Base-by-base conservation (phyloP, 1,284 basidiomycete species). In the Fomitopsis palustris region DNA sequence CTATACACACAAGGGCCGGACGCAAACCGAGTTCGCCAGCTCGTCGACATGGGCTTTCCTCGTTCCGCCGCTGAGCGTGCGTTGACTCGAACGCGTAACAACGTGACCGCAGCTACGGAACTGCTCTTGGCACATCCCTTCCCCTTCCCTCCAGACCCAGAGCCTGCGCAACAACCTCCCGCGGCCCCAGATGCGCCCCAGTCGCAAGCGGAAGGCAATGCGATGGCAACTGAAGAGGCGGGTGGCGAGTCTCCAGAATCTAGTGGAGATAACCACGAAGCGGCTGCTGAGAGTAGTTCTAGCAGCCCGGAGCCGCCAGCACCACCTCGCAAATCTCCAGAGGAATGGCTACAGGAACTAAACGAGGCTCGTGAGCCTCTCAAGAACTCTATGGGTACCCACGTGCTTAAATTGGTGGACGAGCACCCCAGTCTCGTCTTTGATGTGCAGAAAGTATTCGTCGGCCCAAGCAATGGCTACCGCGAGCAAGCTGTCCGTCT, bases 11-110 rank as follows among this genome's bases (percentile, higher is more conserved):
- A 82, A 21, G 83, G 83, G 2, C 85, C 90, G 0, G 91, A 93
- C 67, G 90, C 93, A 68, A 81, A 80, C 57, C 85, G 88, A 31
- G 85, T 98, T 51, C 83, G 85, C 53, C 90, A 94, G 67, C 79
- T 99, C 53, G 88, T 87, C 17, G 96, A 99, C 65, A 99, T 99
- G 97, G 97, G 97, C 54, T 99, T 99, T 77, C 86, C 92, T 27
- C 85, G 93, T 9, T 83, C 84, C 42, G 92, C 93, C 4, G 92
- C 92, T 1, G 89, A 93, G 68, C 84, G 87, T 57, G 96, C 96
- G 4, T 77, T 99, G 21, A 73, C 82, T 21, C 89, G 95, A 23
- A 88, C 90, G 16, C 85, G 90, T 62, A 98, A 98, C 75, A 97
- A 97, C 67, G 81, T 98, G 65, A 88, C 82, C 39, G 87, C 91